These are phyloP conservation scores for Aspergillus luchuensis DNA, from an alignment of 2,329 filamentous ascomycete genomes.

Conservation along the genomic window DNA sequence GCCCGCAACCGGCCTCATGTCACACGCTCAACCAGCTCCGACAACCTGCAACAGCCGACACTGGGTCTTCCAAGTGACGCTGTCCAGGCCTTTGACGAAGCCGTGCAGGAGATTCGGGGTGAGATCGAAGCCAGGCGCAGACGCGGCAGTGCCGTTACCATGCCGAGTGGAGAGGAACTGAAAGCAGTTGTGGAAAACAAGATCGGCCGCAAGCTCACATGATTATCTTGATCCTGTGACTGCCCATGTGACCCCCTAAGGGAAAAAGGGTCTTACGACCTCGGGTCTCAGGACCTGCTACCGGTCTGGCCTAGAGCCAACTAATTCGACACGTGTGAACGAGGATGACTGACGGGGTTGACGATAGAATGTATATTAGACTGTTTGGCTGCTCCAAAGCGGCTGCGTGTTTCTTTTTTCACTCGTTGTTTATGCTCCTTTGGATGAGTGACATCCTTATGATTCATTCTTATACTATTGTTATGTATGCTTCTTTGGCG, in stretches of 20 bases:
- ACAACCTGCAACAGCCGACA: conserved; percentile 65
- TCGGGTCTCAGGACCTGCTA: background rate
- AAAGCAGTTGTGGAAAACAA: conserved; percentile 55
- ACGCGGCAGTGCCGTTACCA: conserved; percentile 47
- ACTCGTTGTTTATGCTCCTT: no score
- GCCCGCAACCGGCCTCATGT: conserved; percentile 49
- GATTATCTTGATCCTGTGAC: background rate
- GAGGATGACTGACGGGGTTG: background rate
- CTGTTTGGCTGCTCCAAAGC: background rate
- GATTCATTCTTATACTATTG: no score
- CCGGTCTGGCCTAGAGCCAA: background rate
- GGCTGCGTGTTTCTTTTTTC: background rate
- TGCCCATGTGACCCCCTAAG: background rate
- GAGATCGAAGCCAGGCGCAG: conserved; percentile 68
- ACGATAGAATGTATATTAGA: conserved; percentile 3
- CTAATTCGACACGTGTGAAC: background rate
- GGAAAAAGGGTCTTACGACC: no score
- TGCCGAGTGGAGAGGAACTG: conserved; percentile 54
- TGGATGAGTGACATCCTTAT: no score
- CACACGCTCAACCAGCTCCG: conserved; percentile 56
- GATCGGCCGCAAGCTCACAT: conserved; percentile 50
- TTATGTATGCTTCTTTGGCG: no score
- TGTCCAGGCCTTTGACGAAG: conserved; percentile 73
- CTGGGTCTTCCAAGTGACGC: conserved; percentile 79
- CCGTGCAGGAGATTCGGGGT: conserved; percentile 69